These are phyloP conservation scores for Colletotrichum limetticola DNA, from an alignment of 2,329 filamentous ascomycete species.

Conservation along the genomic window DNA sequence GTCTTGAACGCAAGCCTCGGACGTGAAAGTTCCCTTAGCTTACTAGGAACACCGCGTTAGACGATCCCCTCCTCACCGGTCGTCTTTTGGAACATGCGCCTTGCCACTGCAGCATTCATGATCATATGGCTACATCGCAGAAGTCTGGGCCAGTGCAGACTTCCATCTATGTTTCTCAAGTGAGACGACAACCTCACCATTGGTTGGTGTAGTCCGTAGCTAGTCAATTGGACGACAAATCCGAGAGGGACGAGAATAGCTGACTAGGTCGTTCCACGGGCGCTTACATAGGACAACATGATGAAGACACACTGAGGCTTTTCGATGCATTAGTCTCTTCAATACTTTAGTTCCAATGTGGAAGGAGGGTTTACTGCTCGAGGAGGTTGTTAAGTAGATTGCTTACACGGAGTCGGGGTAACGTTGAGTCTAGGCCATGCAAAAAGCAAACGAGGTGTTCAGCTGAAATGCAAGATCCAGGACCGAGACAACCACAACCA, in stretches of 20 bases:
- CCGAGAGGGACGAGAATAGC: not conserved
- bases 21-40: not conserved
- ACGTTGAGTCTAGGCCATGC: not conserved
- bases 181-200: not conserved
- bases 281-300: not conserved
- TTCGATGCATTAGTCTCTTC: conserved; percentile 1
- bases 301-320: not conserved
- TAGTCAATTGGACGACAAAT: not conserved
- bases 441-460: conserved; percentile 13
- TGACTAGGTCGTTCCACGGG: not conserved
- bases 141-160: not conserved
- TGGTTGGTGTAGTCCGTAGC: not conserved
- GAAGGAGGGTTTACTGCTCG: not conserved
- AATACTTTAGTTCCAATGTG: not conserved
- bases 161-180: not conserved
- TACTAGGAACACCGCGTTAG: not conserved
- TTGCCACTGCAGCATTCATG: not conserved
- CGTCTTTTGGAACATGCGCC: not conserved
- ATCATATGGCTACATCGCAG: not conserved
- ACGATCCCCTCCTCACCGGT: too few species aligned
- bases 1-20: not conserved
- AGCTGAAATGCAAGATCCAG: conserved; percentile 20
- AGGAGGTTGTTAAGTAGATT: not conserved
- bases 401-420: conserved; percentile 22
- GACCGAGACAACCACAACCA: not conserved